phyloP scores from a whole-genome alignment of 352 stramenopile species.

The Globisporangium parvum region DNA sequence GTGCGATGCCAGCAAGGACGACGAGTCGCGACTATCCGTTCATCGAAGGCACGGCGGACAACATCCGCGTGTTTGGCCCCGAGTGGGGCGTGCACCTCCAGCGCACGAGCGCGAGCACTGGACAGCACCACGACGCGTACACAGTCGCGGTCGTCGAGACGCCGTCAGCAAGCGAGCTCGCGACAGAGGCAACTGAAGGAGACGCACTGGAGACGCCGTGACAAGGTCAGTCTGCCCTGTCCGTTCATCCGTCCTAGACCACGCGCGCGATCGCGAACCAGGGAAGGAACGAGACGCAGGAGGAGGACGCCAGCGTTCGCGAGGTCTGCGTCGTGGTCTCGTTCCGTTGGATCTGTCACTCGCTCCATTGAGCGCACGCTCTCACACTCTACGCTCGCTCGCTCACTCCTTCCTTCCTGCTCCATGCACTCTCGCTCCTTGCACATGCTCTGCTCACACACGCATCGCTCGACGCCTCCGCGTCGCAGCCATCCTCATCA shows the following conservation, averaged over 20 bases:
- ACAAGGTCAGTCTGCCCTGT: too few relatives aligned
- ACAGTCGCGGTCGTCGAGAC: slow-evolving; percentile 48
- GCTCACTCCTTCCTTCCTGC: background rate
- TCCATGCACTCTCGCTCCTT: background rate
- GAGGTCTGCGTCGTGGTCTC: background rate
- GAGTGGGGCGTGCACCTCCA: slow-evolving; percentile 54
- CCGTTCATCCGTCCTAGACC: too few relatives aligned
- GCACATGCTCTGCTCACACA: background rate
- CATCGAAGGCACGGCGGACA: slow-evolving; percentile 33
- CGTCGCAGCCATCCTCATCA: background rate
- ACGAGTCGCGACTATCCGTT: slow-evolving; percentile 25
- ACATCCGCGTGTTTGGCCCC: slow-evolving; percentile 43
- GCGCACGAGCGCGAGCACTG: slow-evolving; percentile 6
- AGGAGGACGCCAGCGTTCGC: too few relatives aligned
- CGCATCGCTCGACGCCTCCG: background rate
- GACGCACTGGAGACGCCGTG: too few relatives aligned
- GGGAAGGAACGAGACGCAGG: too few relatives aligned
- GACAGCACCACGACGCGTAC: slow-evolving; percentile 26
- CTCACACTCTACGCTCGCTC: slow-evolving; percentile 1
- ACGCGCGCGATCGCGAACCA: background rate
- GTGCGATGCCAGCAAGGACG: background rate
- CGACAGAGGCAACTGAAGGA: too few relatives aligned
- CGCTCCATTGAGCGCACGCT: background rate
- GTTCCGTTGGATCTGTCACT: background rate
- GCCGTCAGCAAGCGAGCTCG: slow-evolving; percentile 13